These are phyloP conservation scores for Coix lacrymajobi DNA, from an alignment of 176 grass and related monocot genomes.

Conservation along the genomic window DNA sequence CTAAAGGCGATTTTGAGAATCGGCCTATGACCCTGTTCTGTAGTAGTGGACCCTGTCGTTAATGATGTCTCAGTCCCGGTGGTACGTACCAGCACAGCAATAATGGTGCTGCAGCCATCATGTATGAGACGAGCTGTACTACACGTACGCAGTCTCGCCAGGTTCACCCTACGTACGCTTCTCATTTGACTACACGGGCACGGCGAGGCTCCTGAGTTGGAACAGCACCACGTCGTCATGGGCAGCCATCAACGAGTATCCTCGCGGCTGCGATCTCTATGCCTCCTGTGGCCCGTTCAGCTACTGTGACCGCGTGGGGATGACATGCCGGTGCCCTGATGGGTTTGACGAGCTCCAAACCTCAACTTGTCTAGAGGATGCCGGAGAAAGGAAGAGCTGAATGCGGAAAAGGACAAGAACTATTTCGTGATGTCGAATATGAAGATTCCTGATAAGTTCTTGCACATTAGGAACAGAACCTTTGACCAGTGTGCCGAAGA, in stretches of 20 bases:
- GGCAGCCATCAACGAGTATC: neutral
- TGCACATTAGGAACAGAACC: conserved; percentile 9
- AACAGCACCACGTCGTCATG: neutral
- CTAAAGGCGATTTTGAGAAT: no score
- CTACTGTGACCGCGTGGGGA: conserved; percentile 17
- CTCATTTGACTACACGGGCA: conserved; percentile 16
- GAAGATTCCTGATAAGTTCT: neutral
- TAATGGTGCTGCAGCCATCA: neutral
- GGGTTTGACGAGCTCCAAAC: conserved; percentile 28
- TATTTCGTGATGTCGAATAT: neutral
- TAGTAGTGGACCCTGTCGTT: no score
- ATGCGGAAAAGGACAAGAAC: neutral
- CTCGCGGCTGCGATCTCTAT: conserved; percentile 9
- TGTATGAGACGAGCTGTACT: neutral
- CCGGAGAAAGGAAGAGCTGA: neutral
- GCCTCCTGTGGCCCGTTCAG: conserved; percentile 33
- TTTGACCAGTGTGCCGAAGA: conserved; percentile 27
- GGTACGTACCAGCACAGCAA: neutral
- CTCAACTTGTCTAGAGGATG: neutral
- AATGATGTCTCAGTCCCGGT: neutral
- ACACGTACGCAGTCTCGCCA: neutral
- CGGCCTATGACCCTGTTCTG: no score
- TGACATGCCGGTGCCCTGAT: conserved; percentile 27
- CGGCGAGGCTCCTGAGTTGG: neutral
- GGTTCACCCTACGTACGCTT: neutral